Evolutionary conservation across 164 flowering plant genomes (phyloP).

Genomic region (Vitis vinifera): DNA sequence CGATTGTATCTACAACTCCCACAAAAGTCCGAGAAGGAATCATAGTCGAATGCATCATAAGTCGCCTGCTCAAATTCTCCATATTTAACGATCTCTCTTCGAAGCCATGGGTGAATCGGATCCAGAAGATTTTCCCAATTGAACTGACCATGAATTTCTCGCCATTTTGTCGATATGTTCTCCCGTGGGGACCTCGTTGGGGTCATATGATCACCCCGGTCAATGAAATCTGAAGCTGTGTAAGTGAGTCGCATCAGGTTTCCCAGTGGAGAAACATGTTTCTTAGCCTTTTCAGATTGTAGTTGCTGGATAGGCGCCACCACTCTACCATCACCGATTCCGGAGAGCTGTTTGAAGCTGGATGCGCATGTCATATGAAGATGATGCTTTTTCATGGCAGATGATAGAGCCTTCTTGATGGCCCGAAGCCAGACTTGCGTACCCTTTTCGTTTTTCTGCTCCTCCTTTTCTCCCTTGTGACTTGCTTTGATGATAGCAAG

Average conservation of each 20-base stretch:
- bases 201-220: slow-evolving; percentile 3
- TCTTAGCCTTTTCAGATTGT: no score
- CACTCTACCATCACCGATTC: no score
- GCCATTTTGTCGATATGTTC: slow-evolving; percentile 38
- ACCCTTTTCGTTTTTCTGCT: no score
- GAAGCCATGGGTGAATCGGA: slow-evolving; percentile 41
- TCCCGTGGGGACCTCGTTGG: slow-evolving; percentile 37
- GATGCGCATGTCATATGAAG: no score
- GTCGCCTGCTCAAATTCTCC: slow-evolving; percentile 21
- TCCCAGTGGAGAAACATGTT: no score
- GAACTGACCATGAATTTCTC: slow-evolving; percentile 32
- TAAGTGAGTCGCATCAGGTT: not conserved
- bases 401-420: no score
- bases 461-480: no score
- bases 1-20: slow-evolving; percentile 42
- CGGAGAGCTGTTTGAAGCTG: no score
- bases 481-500: no score
- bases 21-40: slow-evolving; percentile 39
- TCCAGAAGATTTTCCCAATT: slow-evolving; percentile 27
- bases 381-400: no score
- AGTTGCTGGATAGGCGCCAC: no score
- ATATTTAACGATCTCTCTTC: slow-evolving; percentile 42
- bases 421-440: no score
- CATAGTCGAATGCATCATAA: slow-evolving; percentile 48
- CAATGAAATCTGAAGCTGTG: not conserved